phyloP scores from a whole-genome alignment of 345 rosid species.

The Eucalyptus urophylla region DNA sequence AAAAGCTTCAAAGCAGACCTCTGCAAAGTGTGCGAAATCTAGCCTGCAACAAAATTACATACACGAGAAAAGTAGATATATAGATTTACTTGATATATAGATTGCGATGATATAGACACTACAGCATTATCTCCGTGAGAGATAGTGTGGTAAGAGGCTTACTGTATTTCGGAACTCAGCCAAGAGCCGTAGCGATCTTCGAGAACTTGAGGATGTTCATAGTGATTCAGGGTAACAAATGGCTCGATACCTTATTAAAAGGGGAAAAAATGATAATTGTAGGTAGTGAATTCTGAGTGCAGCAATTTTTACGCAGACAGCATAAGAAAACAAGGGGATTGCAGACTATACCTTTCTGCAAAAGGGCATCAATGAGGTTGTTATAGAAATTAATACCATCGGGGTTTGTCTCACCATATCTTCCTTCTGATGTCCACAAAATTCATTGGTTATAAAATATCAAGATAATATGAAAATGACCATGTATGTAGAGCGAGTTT shows the following conservation, averaged over 20 bases:
- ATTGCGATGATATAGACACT: background rate
- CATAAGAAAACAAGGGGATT: background rate
- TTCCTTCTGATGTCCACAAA: background rate
- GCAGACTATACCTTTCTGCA: background rate
- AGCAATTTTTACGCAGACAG: background rate
- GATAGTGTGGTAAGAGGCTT: background rate
- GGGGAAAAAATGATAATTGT: background rate
- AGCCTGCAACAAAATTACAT: slow-evolving; percentile 16
- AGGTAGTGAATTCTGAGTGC: background rate
- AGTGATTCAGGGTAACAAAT: slow-evolving; percentile 8
- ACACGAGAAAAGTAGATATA: background rate
- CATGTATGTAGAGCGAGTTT: background rate
- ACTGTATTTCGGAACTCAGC: slow-evolving; percentile 10
- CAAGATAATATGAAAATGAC: background rate
- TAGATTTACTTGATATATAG: background rate
- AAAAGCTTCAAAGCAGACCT: slow-evolving; percentile 41
- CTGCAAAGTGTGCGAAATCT: slow-evolving; percentile 42
- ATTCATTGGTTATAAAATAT: background rate
- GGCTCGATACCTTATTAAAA: background rate
- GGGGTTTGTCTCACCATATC: slow-evolving; percentile 8
- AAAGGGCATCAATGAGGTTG: slow-evolving; percentile 1
- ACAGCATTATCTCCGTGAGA: background rate
- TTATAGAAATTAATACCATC: slow-evolving; percentile 9
- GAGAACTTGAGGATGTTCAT: slow-evolving; percentile 1
- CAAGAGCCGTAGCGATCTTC: slow-evolving; percentile 10